Evolutionary conservation across 2,329 filamentous ascomycete species (phyloP).

Genomic region (Lithohypha guttulata): DNA sequence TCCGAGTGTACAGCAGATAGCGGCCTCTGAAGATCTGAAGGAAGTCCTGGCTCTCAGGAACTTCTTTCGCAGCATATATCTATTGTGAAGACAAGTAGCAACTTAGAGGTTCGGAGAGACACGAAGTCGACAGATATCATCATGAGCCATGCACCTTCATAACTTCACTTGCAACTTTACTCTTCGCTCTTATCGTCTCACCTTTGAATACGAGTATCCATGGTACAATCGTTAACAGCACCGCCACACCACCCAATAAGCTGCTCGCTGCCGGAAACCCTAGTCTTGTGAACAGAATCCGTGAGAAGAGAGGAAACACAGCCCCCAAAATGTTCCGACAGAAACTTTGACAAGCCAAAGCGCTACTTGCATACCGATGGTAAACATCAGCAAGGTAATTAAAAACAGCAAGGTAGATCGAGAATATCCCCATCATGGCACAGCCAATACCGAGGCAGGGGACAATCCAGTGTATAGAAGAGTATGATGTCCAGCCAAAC

Average conservation of each 20-base stretch:
- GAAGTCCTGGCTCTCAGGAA: too few relatives aligned
- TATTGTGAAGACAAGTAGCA: too few relatives aligned
- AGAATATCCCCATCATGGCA: conserved; percentile 76
- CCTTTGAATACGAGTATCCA: conserved; percentile 78
- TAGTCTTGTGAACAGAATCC: conserved; percentile 60
- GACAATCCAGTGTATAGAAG: conserved; percentile 60
- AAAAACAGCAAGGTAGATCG: conserved; percentile 77
- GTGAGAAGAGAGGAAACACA: conserved; percentile 66
- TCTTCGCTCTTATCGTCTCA: conserved; percentile 60
- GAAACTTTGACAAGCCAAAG: conserved; percentile 75
- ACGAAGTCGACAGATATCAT: too few relatives aligned
- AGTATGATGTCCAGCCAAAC: conserved; percentile 57
- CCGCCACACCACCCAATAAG: conserved; percentile 61
- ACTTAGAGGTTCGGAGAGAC: too few relatives aligned
- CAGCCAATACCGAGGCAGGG: conserved; percentile 60
- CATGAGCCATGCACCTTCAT: conserved; percentile 12
- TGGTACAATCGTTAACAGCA: conserved; percentile 63
- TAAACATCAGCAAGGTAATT: conserved; percentile 90
- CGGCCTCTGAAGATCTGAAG: too few relatives aligned
- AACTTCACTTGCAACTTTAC: conserved; percentile 56
- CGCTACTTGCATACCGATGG: conserved; percentile 72
- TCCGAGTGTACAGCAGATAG: too few relatives aligned
- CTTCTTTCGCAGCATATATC: too few relatives aligned
- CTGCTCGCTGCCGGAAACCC: conserved; percentile 62
- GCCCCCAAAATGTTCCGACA: conserved; percentile 78